phyloP scores from a whole-genome alignment of 345 rosid species.

The Lagerstroemia speciosa region DNA sequence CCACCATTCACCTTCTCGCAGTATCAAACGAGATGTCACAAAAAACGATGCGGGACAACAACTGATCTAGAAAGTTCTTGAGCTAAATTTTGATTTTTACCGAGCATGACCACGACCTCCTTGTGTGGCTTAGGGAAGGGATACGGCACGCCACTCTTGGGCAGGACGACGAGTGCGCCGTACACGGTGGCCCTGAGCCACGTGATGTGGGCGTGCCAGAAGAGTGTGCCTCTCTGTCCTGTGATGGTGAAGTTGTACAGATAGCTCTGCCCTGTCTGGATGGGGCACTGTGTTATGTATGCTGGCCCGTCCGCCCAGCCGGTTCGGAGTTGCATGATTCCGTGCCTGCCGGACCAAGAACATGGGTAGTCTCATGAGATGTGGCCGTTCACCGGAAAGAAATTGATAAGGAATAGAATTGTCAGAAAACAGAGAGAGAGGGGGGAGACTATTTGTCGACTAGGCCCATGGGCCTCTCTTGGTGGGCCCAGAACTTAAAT shows the following conservation, averaged over 20 bases:
- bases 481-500: too few relatives aligned
- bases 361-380: too few relatives aligned
- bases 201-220: constrained; percentile 90
- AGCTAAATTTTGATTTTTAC: constrained; percentile 16
- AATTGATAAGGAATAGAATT: too few relatives aligned
- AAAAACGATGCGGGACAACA: too few relatives aligned
- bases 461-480: too few relatives aligned
- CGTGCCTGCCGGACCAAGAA: constrained; percentile 61
- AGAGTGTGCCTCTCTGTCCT: constrained; percentile 78
- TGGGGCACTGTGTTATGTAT: constrained; percentile 85
- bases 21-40: not conserved
- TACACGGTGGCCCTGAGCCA: constrained; percentile 89
- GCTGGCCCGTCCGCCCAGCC: constrained; percentile 99
- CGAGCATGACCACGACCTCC: constrained; percentile 58
- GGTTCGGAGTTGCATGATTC: constrained; percentile 59
- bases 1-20: constrained; percentile 73
- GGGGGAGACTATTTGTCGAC: too few relatives aligned
- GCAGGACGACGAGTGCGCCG: constrained; percentile 73
- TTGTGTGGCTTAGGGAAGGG: constrained; percentile 79
- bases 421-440: too few relatives aligned
- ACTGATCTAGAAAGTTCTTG: too few relatives aligned
- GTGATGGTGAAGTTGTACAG: constrained; percentile 73
- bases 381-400: too few relatives aligned
- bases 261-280: constrained; percentile 61
- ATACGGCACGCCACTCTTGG: constrained; percentile 73